Base-by-base conservation (phyloP, 352 stramenopile genomes). In the Phytophthora parvispora region DNA sequence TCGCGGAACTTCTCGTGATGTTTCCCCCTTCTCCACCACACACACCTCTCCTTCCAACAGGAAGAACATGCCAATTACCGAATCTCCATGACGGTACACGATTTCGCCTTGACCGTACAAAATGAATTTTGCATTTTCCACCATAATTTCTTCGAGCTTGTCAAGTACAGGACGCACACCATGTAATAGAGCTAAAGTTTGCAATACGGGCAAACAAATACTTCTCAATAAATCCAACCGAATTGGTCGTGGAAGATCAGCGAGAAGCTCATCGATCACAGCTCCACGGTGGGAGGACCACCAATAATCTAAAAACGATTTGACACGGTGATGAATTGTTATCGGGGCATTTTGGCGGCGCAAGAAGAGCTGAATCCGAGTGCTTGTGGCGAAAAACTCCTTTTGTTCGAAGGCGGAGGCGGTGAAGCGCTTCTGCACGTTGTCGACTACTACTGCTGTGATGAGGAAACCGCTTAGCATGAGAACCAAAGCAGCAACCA, bases 251-350 rank as follows among this genome's bases (percentile, higher is more conserved):
- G 83, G 83, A 0, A 91, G 78, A 51, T 89, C 83, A 10, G 74
- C 61, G 0, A 91, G 55, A 1, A 91, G 56, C 13, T 89, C 77
- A 4, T 71, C 72, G 13, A 80, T 81, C 3, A 80, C 74, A 0
- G 83, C 83, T 9, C 83, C 83, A 1, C 83, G 81, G 47, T 90
- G 83, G 0, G 79, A 81, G 1, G 78, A 87, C 83, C 83, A 91
- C 83, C 83, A 91, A 61, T 89, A 91, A 52, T 91, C 83, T 15
- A 91, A 56, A 51, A 90, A 91, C 1, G 83, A 75, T 34, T 89
- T 84, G 1, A 89, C 81, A 2, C 83, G 81, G 6, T 84, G 74
- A 18, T 89, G 70, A 29, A 91, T 77, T 2, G 61, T 61, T 9
- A 80, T 43, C 13, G 83, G 79, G 0, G 79, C 81, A 12, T 80